A percentile compares a stretch with the other conserved stretches of the same genome.
phyloP scores from a whole-genome alignment of 805 yeast genomes.

The Lachancea thermotolerans region DNA sequence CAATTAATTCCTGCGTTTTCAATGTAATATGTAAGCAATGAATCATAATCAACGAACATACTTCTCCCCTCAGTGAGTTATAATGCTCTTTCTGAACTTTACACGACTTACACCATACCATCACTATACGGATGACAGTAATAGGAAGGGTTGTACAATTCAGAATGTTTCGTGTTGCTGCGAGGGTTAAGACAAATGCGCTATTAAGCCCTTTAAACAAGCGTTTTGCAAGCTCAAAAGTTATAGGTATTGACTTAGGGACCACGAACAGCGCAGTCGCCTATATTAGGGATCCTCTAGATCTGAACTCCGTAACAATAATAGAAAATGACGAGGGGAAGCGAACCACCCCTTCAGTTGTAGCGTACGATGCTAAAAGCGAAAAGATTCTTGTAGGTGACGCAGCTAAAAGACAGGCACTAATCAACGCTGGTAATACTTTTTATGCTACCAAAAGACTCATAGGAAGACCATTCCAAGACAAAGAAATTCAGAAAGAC shows the following conservation, averaged over 20 bases:
- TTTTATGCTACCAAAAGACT: conserved; percentile 77
- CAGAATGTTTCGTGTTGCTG: neutral
- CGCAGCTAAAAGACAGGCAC: conserved; percentile 72
- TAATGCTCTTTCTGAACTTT: no score
- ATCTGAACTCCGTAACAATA: conserved; percentile 55
- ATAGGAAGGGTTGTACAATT: neutral
- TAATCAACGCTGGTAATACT: conserved; percentile 68
- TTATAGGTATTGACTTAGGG: conserved; percentile 77
- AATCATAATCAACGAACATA: no score
- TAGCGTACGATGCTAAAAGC: conserved; percentile 48
- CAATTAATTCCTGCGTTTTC: no score
- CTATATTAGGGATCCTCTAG: conserved; percentile 28
- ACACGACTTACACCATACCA: no score
- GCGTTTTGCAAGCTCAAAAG: conserved; percentile 27
- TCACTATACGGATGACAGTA: no score
- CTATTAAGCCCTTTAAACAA: neutral
- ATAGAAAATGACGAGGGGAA: conserved; percentile 70
- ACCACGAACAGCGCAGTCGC: conserved; percentile 88
- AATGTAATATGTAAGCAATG: no score
- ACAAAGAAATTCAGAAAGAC: conserved; percentile 65
- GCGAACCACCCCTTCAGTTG: conserved; percentile 74
- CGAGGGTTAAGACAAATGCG: neutral
- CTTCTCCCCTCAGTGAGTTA: no score
- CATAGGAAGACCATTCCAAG: conserved; percentile 66
- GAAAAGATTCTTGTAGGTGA: conserved; percentile 51